Evolutionary conservation across 2,329 filamentous ascomycete species (phyloP).

Genomic region (Diaporthe sp.): DNA sequence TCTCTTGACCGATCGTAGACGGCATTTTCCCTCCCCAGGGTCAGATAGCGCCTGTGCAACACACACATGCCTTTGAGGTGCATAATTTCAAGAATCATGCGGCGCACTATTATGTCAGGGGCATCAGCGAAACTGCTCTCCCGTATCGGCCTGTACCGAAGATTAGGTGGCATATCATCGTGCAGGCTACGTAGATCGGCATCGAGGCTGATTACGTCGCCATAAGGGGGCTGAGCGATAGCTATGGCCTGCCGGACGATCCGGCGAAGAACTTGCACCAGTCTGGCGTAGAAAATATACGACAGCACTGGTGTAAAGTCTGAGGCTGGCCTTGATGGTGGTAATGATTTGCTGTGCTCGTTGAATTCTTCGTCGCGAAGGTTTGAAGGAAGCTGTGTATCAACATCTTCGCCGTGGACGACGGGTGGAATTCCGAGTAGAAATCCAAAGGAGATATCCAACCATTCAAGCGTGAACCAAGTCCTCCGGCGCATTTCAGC

Average conservation of each 20-base stretch:
- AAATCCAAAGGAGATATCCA: conserved; percentile 40
- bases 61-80: conserved; percentile 64
- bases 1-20: conserved; percentile 56
- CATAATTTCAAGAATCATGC: conserved; percentile 55
- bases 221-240: conserved; percentile 52
- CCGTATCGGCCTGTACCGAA: conserved; percentile 44
- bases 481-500: conserved; percentile 65
- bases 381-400: conserved; percentile 60
- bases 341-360: conserved; percentile 58
- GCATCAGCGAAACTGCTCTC: conserved; percentile 54
- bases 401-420: conserved; percentile 61
- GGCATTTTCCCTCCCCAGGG: conserved; percentile 54
- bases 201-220: conserved; percentile 54
- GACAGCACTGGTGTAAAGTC: conserved; percentile 61
- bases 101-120: conserved; percentile 55
- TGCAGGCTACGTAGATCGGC: conserved; percentile 53
- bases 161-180: conserved; percentile 49
- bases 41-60: conserved; percentile 64
- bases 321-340: conserved; percentile 55
- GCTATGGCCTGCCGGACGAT: conserved; percentile 59
- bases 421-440: conserved; percentile 56
- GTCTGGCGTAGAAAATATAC: conserved; percentile 58
- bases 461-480: conserved; percentile 57
- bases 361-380: conserved; percentile 66
- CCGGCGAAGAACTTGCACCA: conserved; percentile 59